Evolutionary conservation across 169 alveolate genomes (phyloP), one percentile per base, ranked within the genome.

Genomic region (Miamiensis avidus): DNA sequence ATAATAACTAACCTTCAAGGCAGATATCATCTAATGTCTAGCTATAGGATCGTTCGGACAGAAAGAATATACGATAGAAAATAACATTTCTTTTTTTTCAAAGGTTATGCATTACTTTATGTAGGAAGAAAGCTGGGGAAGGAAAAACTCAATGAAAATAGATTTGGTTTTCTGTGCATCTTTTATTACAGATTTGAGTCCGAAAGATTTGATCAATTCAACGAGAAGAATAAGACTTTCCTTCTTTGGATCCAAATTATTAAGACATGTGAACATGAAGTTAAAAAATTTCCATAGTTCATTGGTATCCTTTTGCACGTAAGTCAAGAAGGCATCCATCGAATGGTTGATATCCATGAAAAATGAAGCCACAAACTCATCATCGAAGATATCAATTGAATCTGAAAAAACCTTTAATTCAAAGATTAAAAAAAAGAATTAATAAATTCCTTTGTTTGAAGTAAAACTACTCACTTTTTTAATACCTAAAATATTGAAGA

Each of bases 231-330:
- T 33, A 49, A 81, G 74, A 75, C 82, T 75, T 64, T 81, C 82
- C 69, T 84, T 86, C 26, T 86, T 34, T 26, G 31, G 65, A 1
- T 69, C 65, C 34, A 86, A 81, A 81, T 86, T 86, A 31, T 79
- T 32, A 27, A 86, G 78, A 34, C 85, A 81, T 64, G 78, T 74
- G 26, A 86, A 86, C 0, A 82, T 34, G 34, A 86, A 86, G 31
- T 81, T 86, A 65, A 86, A 86, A 72, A 86, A 86, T 31, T 81
- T 81, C 90, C 90, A 86, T 25, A 86, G 65, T 34, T 86, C 84
- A 74, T 86, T 86, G 28, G 90, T 86, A 27, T 86, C 90, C 75
- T 86, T 86, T 25, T 79, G 81, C 28, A 86, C 74, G 16, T 79
- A 86, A 81, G 78, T 75, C 27, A 86, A 79, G 32, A 81, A 86